Evolutionary conservation across 441 rosid genomes (phyloP), one percentile per base, ranked within the genome.

Genomic region (Erodium moschatum): DNA sequence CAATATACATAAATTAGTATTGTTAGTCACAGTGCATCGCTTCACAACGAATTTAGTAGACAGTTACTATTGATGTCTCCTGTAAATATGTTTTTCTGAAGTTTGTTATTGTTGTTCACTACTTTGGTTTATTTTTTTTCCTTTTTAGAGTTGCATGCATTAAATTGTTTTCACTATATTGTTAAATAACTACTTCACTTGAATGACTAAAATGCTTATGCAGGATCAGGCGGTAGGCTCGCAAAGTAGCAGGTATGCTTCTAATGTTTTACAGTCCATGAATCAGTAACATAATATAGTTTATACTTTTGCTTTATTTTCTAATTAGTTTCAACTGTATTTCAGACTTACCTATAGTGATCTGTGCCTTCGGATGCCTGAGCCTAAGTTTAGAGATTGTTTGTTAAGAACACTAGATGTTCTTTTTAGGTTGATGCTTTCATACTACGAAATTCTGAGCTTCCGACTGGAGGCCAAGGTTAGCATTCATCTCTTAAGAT

Each of bases 341-440:
- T 83, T 67, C 97, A 95, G 99, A 79, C 90, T 89, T 81, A 95
- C 99, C 68, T 92, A 89, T 89, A 92, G 99, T 77, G 99, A 95
- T 83, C 85, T 95, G 73, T 92, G 99, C 85, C 85, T 82, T 79
- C 96, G 78, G 82, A 90, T 90, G 75, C 96, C 97, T 67, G 99
- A 95, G 81, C 82, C 98, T 77, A 92, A 86, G 85, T 92, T 95
- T 82, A 91, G 97, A 79, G 87, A 82, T 72, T 89, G 97, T 84
- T 78, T 95, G 73, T 83, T 95, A 78, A 85, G 91, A 84, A 90
- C 99, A 69, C 84, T 95, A 24, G 91, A 90, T 54, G 85, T 84
- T 71, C 80, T 92, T 20, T 95, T 89, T 79, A 89, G 87, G 79
- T 79, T 90, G 81, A 87, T 95, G 84, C 85, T 91, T 75, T 89